A percentile compares a stretch with the other conserved stretches of the same genome.
These are phyloP conservation scores for Leccinum rimulosum DNA, from an alignment of 768 basidiomycete species.

Conservation along the genomic window DNA sequence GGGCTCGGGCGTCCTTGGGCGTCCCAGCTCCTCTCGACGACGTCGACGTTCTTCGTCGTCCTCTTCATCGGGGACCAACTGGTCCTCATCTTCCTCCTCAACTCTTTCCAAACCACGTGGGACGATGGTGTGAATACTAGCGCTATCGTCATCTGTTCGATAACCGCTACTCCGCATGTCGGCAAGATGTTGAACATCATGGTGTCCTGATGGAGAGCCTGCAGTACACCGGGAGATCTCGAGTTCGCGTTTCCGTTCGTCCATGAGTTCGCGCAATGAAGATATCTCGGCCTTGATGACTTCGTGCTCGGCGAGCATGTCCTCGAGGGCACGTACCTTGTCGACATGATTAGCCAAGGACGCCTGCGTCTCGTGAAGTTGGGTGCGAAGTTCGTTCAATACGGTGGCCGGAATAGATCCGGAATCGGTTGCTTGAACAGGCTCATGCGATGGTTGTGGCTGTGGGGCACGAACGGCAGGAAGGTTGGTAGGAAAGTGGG, in stretches of 20 bases:
- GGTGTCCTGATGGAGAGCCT: constrained; percentile 26
- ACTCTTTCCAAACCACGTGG: constrained; percentile 70
- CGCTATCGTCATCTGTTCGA: constrained; percentile 59
- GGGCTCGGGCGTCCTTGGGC: constrained; percentile 83
- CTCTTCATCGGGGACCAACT: constrained; percentile 37
- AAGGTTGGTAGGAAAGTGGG: constrained; percentile 61
- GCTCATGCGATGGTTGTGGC: constrained; percentile 22
- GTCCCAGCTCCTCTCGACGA: constrained; percentile 54
- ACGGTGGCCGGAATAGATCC: constrained; percentile 24
- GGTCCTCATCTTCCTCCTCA: constrained; percentile 73
- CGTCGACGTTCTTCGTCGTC: constrained; percentile 48
- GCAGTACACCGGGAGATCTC: constrained; percentile 27
- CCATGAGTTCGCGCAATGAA: constrained; percentile 68
- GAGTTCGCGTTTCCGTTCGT: constrained; percentile 56
- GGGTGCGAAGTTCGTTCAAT: constrained; percentile 69
- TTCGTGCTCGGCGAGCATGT: constrained; percentile 81
- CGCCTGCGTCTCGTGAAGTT: constrained; percentile 81
- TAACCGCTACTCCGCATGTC: constrained; percentile 18
- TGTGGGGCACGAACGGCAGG: constrained; percentile 60
- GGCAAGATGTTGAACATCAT: constrained; percentile 17
- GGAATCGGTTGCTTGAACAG: constrained; percentile 26
- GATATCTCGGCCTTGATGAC: constrained; percentile 75
- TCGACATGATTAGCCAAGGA: constrained; percentile 77
- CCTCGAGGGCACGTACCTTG: constrained; percentile 80
- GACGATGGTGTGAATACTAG: constrained; percentile 70